Base-by-base conservation (phyloP, 106 monocot species). In the Dioscorea zingiberensis region DNA sequence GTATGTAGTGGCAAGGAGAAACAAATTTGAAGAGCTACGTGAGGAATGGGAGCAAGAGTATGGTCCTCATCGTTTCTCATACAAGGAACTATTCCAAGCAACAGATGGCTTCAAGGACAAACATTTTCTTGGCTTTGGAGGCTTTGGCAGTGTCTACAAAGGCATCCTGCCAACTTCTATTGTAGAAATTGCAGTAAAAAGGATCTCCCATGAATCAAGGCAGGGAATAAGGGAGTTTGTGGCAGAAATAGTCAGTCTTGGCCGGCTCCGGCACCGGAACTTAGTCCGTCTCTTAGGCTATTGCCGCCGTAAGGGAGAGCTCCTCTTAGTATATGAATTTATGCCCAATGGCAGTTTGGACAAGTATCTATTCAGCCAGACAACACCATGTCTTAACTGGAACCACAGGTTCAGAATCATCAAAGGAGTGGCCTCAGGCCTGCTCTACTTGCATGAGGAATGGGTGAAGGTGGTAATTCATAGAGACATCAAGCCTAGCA, bases 401-500 rank as follows among this genome's bases (percentile, higher is more conserved):
- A 30, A 30, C 7, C 30, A 30, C 30, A 30, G 30, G 1, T 64
- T 64, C 23, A 5, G 23, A 1, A 64, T 64, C 4, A 47, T 64
- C 47, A 46, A 64, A 25, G 64, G 63, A 47, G 63, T 64, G n/a
- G 63, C 63, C 10, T 23, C 46, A 9, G 63, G 63, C 22, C 63
- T 64, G 1, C 46, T 64, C 2, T 64, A 64, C 32, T 46, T 64
- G 45, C 63, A 64, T 64, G 63, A 65, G 57, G 25, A 19, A 13
- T 46, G 46, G 47, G 70, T 49, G 17, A 44, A 46, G 10, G 26
- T 28, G 15, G 26, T 59, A 7, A 15, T 70, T 30, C 75, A 75
- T 53, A 61, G 75, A 29, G 75, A 69, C 49, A 54, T 69, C 26
- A 75, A 69, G 15, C 60, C 68, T 25, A 55, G 68, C 75, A 75